These are phyloP conservation scores for Purshia tridentata DNA, from an alignment of 306 rosid species.

Conservation along the genomic window DNA sequence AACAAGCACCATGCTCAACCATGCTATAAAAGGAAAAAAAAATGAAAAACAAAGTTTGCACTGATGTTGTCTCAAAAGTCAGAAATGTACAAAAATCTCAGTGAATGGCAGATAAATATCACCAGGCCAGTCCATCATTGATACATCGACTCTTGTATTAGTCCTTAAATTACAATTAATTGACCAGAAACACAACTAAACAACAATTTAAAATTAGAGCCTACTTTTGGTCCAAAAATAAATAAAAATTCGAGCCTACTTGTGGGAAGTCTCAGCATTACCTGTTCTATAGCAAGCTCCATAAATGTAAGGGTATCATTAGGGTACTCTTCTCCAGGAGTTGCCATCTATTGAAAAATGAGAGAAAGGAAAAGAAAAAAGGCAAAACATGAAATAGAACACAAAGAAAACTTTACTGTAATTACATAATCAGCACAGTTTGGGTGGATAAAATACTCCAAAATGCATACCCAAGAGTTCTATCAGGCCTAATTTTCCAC, in stretches of 20 bases:
- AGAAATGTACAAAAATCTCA: neutral
- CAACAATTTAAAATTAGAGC: neutral
- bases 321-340: slow-evolving; percentile 25
- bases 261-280: neutral
- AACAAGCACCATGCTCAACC: neutral
- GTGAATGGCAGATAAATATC: neutral
- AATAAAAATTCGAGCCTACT: neutral
- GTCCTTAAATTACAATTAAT: neutral
- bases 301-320: slow-evolving; percentile 47
- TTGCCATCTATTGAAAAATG: slow-evolving; percentile 34
- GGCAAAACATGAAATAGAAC: neutral
- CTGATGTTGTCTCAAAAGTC: neutral
- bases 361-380: neutral
- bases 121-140: neutral
- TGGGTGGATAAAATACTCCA: neutral
- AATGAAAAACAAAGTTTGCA: neutral
- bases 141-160: neutral
- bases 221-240: neutral
- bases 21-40: neutral
- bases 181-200: neutral
- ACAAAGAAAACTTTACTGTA: neutral
- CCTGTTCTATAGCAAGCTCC: slow-evolving; percentile 78
- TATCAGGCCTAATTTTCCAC: neutral
- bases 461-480: neutral
- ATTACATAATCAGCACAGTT: neutral